phyloP scores from a whole-genome alignment of 2,329 filamentous ascomycete genomes.

The Fusarium duplospermum region DNA sequence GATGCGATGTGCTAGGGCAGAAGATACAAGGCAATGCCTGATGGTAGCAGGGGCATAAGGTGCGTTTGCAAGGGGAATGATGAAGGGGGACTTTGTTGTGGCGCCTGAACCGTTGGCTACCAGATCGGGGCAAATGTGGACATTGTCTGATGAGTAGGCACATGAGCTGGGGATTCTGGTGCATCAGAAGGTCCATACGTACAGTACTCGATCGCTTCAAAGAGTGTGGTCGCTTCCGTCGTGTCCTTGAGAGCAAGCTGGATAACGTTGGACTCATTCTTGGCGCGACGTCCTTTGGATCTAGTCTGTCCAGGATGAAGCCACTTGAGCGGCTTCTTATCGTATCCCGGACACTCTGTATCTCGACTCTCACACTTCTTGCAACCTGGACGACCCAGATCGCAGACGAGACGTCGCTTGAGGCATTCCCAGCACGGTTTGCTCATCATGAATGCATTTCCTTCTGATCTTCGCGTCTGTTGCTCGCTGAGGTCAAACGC shows the following conservation, averaged over 20 bases:
- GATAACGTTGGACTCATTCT: conserved; percentile 11
- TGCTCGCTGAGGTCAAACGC: not conserved
- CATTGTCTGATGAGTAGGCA: conserved; percentile 21
- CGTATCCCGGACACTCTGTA: conserved; percentile 31
- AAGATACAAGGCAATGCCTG: conserved; percentile 22
- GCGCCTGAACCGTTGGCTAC: conserved; percentile 17
- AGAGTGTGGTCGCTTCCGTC: not conserved
- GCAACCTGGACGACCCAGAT: conserved; percentile 26
- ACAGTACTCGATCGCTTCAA: conserved; percentile 25
- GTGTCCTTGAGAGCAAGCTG: conserved; percentile 1
- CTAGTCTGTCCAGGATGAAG: conserved; percentile 34
- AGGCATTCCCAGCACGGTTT: conserved; percentile 38
- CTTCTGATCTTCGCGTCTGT: not conserved
- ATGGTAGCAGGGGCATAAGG: conserved; percentile 9
- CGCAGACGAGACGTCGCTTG: conserved; percentile 33
- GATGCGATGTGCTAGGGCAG: conserved; percentile 29
- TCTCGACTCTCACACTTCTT: conserved; percentile 24
- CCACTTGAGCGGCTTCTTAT: conserved; percentile 37
- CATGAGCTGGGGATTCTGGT: not conserved
- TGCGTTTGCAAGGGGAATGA: conserved; percentile 1
- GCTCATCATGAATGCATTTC: not conserved
- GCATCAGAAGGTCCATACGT: not conserved
- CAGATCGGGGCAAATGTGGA: conserved; percentile 33
- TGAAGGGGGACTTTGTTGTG: conserved; percentile 11
- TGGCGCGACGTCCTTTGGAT: conserved; percentile 27